Conservation (phyloP, 345 rosid genomes). For the Turnera subulata region DNA sequence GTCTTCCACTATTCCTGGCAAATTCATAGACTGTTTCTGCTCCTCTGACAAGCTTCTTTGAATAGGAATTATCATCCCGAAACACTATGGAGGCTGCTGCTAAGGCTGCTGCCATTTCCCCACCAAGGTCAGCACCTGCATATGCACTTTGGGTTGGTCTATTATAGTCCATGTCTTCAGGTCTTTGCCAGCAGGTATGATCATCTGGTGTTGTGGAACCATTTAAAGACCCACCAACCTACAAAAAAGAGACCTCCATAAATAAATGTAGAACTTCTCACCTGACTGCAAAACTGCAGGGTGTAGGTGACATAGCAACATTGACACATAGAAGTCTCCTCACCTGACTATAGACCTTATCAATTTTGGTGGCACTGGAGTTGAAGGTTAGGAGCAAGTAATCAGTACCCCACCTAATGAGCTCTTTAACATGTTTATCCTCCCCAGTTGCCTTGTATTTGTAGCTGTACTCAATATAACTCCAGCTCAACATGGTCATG, state of each 20-base stretch:
- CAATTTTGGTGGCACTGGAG: conserved; percentile 50
- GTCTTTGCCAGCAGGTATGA: conserved; percentile 72
- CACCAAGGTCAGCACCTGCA: conserved; percentile 63
- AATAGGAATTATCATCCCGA: conserved; percentile 42
- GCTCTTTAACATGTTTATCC: conserved; percentile 54
- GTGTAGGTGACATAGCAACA: too few relatives aligned
- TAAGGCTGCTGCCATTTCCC: conserved; percentile 51
- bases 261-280: too few relatives aligned
- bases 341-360: conserved; percentile 61
- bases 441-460: conserved; percentile 58
- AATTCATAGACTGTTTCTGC: conserved; percentile 57
- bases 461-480: conserved; percentile 71
- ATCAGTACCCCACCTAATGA: conserved; percentile 84
- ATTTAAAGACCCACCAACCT: conserved; percentile 68
- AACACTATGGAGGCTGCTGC: conserved; percentile 60
- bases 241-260: too few relatives aligned
- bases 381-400: conserved; percentile 82
- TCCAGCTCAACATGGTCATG: conserved; percentile 95
- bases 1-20: conserved; percentile 46
- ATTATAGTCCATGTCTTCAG: conserved; percentile 77
- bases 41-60: conserved; percentile 49
- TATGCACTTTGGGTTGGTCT: conserved; percentile 35
- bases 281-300: too few relatives aligned
- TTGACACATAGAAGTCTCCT: too few relatives aligned
- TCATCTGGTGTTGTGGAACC: conserved; percentile 62